Percentiles rank a stretch among this genome's conserved stretches.
These are phyloP conservation scores for Rhodotorula sp. DNA, from an alignment of 1,284 basidiomycete species.

Conservation along the genomic window DNA sequence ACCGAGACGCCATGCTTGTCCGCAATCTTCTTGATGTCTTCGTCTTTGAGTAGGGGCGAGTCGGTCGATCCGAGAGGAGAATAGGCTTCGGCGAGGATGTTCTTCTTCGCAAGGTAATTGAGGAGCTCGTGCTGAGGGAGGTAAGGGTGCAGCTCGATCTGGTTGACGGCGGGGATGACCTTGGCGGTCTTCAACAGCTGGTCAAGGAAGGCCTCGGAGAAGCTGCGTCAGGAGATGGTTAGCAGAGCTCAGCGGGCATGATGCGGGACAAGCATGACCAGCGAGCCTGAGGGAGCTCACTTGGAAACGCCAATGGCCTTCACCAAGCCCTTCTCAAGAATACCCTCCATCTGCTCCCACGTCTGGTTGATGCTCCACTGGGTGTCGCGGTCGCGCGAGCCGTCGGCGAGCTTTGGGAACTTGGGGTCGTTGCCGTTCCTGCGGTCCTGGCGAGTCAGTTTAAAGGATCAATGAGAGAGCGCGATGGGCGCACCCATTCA, in stretches of 20 bases:
- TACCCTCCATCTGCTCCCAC: conserved; percentile 77
- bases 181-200: conserved; percentile 57
- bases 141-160: conserved; percentile 50
- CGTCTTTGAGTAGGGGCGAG: conserved; percentile 68
- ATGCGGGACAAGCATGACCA: too few relatives aligned
- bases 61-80: conserved; percentile 77
- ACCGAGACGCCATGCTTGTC: conserved; percentile 60
- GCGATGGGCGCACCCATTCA: too few relatives aligned
- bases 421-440: conserved; percentile 69
- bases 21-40: conserved; percentile 57
- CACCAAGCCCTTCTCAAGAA: conserved; percentile 65
- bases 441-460: too few relatives aligned
- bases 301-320: conserved; percentile 68
- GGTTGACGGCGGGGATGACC: conserved; percentile 68
- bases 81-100: conserved; percentile 75
- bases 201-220: conserved; percentile 30
- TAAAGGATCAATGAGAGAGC: too few relatives aligned
- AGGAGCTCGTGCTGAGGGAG: conserved; percentile 66
- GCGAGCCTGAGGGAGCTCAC: too few relatives aligned
- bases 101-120: conserved; percentile 64
- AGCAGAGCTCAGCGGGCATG: neutral
- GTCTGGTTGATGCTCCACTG: conserved; percentile 60
- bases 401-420: conserved; percentile 67
- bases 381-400: conserved; percentile 52
- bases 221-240: conserved; percentile 4